phyloP scores from a whole-genome alignment of 164 flowering plant species.

The Umbilicus rupestris region DNA sequence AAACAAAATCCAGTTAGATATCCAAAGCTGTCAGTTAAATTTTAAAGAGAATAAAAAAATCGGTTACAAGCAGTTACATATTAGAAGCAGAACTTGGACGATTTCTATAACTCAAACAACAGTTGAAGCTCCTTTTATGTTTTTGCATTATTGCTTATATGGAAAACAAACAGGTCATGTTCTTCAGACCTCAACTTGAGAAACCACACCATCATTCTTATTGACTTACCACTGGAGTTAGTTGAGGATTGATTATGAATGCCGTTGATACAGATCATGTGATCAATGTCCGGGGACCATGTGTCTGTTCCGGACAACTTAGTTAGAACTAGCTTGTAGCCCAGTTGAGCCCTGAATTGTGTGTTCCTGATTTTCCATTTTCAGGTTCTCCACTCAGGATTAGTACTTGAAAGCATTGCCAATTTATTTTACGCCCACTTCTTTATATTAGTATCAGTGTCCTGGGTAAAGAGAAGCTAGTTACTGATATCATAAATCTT shows the following conservation, averaged over 20 bases:
- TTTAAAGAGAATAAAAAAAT: neutral
- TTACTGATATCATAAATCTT: neutral
- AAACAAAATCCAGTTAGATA: neutral
- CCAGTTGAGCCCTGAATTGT: neutral
- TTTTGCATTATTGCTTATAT: neutral
- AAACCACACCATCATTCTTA: neutral
- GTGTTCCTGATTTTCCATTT: neutral
- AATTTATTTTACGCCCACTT: neutral
- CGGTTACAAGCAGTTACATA: neutral
- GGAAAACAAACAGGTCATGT: neutral
- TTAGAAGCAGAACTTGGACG: neutral
- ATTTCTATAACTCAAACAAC: neutral
- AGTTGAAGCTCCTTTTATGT: neutral
- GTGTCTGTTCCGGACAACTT: neutral
- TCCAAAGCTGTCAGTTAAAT: neutral
- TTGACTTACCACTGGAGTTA: neutral
- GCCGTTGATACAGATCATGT: conserved; percentile 4
- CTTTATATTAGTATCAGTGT: neutral
- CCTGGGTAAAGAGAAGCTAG: neutral
- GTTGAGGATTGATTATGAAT: neutral
- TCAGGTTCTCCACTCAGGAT: too few relatives aligned
- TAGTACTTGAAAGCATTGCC: neutral
- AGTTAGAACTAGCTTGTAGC: neutral
- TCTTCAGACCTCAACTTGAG: neutral
- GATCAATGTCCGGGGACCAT: neutral